Conservation (phyloP, 2,329 filamentous ascomycete species). For the Aplosporella prunicola region DNA sequence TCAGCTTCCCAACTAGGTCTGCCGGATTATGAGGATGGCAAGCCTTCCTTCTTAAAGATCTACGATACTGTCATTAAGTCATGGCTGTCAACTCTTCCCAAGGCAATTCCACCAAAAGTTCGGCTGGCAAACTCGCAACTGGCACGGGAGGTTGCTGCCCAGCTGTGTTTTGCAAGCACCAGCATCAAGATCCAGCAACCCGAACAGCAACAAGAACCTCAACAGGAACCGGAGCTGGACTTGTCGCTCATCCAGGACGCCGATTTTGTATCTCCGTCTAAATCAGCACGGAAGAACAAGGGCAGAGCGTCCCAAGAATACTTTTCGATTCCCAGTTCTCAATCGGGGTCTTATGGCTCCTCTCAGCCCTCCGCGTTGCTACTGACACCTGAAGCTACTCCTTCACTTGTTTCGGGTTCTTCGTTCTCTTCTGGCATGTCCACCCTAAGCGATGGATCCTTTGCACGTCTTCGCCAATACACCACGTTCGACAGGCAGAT, state of each 20-base stretch:
- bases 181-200: constrained; percentile 11
- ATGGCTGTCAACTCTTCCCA: constrained; percentile 24
- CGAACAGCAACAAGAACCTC: constrained; percentile 6
- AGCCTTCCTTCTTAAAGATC: constrained; percentile 16
- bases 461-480: constrained; percentile 28
- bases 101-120: constrained; percentile 16
- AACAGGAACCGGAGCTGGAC: not conserved
- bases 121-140: constrained; percentile 24
- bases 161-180: constrained; percentile 28
- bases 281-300: constrained; percentile 15
- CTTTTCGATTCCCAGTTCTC: not conserved
- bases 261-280: constrained; percentile 15
- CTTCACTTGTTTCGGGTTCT: constrained; percentile 15
- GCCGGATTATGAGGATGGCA: constrained; percentile 7
- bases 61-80: constrained; percentile 25
- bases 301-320: not conserved
- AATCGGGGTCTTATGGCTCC: not conserved
- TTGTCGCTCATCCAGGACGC: constrained; percentile 11
- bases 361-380: constrained; percentile 11
- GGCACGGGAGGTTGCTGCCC: constrained; percentile 26
- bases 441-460: constrained; percentile 12
- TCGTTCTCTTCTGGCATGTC: constrained; percentile 3
- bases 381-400: constrained; percentile 15
- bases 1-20: constrained; percentile 15
- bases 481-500: constrained; percentile 23